Base-by-base conservation (phyloP, 2,329 filamentous ascomycete genomes). In the Aciculosporium take region DNA sequence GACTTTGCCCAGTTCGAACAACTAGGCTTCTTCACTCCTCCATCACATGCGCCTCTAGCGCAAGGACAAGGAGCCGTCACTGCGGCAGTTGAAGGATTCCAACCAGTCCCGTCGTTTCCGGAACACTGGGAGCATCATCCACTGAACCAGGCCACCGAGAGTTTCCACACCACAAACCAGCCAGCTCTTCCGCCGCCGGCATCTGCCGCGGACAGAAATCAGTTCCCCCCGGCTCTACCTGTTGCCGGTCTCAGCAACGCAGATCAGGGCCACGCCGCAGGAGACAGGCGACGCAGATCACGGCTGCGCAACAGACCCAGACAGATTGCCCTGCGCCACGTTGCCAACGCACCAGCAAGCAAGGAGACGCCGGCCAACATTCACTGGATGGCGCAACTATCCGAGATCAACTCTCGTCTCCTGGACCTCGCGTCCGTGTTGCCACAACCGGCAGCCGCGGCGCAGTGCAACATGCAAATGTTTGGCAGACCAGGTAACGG, bases 361-460 rank as follows among this genome's bases (percentile, higher is more conserved):
- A 43, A 48, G 24, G 50, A 56, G 37, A 40, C 47, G 6, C 45
- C 55, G 37, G 5, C 31, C 21, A 31, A 42, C 37, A 47, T 55
- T 42, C 52, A 57, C 53, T 62, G 58, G 55, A 64, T 64, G 61
- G 56, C 60, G 45, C 58, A 60, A 45, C 51, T 65, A 42, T 58
- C 57, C 21, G 54, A 61, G 37, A 56, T 64, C 46, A 62, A 63
- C 48, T 51, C 58, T 40, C 52, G 57, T 20, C 53, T 65, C 7
- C 54, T 61, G 49, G 58, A 59, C 47, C 57, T 65, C n/a, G 53
- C 57, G 34, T 55, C 56, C 12, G 48, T 51, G 28, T 46, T 64
- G 27, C 56, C 59, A 5, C 47, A 53, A 41, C 52, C 51, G 29
- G 48, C 52, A 31, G 50, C 53, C n/a, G n/a, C n/a, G n/a, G 41